Conservation (phyloP, 2,329 filamentous ascomycete genomes). For the Sporothrix luriei region DNA sequence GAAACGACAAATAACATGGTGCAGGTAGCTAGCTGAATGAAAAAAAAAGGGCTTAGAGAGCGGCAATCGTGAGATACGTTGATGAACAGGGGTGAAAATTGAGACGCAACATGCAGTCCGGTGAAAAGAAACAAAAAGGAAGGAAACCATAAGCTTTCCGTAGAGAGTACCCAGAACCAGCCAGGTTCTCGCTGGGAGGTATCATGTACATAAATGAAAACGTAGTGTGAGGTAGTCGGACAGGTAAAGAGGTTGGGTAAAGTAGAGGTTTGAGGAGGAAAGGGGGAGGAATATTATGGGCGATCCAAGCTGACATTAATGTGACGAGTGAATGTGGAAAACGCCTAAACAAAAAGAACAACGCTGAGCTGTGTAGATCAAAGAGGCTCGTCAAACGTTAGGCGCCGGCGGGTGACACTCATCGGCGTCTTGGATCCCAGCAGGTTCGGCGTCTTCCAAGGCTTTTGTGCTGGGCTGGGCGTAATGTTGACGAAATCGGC, state of each 20-base stretch:
- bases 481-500: conserved; percentile 97
- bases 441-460: conserved; percentile 78
- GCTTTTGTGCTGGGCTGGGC: conserved; percentile 86
- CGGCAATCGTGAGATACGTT: conserved; percentile 18
- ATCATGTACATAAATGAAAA: conserved; percentile 33
- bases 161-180: conserved; percentile 35
- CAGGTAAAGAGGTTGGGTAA: background rate
- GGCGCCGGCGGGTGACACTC: conserved; percentile 70
- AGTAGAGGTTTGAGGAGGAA: background rate
- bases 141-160: conserved; percentile 27
- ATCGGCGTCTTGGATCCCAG: conserved; percentile 54
- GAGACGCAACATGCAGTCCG: background rate
- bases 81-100: conserved; percentile 8
- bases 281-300: background rate
- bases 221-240: background rate
- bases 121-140: conserved; percentile 7
- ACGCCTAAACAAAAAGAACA: conserved; percentile 1
- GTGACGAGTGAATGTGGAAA: conserved; percentile 21
- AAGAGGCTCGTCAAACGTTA: conserved; percentile 73
- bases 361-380: conserved; percentile 11
- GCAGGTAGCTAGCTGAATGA: background rate
- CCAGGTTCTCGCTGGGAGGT: conserved; percentile 34
- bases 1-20: conserved; percentile 2
- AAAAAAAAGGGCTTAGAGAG: conserved; percentile 5
- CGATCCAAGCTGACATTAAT: conserved; percentile 36